Percentiles rank a stretch among this genome's conserved stretches.
These are phyloP conservation scores for Sonneratia alba DNA, from an alignment of 345 rosid genomes.

Conservation along the genomic window DNA sequence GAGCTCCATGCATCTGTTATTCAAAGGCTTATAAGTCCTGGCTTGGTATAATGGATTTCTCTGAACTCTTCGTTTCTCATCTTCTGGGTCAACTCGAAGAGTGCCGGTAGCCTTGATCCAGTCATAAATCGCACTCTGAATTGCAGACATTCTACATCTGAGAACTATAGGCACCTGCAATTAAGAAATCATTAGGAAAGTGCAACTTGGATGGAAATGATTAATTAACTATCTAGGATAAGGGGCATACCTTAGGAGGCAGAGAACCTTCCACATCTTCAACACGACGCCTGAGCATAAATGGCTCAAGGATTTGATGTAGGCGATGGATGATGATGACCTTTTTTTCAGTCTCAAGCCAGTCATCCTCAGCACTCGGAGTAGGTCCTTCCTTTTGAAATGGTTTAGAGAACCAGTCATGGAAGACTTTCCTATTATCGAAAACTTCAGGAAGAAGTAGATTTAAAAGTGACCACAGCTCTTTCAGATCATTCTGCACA, in stretches of 20 bases:
- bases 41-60: slow-evolving; percentile 75
- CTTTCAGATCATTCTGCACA: slow-evolving; percentile 94
- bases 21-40: slow-evolving; percentile 58
- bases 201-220: slow-evolving; percentile 7
- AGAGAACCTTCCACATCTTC: slow-evolving; percentile 99
- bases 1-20: slow-evolving; percentile 99
- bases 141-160: slow-evolving; percentile 93
- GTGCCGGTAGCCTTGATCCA: slow-evolving; percentile 99
- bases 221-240: neutral
- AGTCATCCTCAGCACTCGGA: slow-evolving; percentile 91
- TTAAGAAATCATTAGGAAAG: slow-evolving; percentile 11
- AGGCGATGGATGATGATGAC: slow-evolving; percentile 96
- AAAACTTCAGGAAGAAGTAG: slow-evolving; percentile 98
- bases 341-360: slow-evolving; percentile 99
- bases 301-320: slow-evolving; percentile 99
- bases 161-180: slow-evolving; percentile 87
- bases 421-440: slow-evolving; percentile 97
- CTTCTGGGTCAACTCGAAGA: slow-evolving; percentile 92
- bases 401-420: slow-evolving; percentile 99
- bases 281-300: slow-evolving; percentile 99
- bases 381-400: slow-evolving; percentile 80
- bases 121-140: slow-evolving; percentile 98
- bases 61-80: slow-evolving; percentile 64
- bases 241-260: slow-evolving; percentile 81
- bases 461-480: slow-evolving; percentile 98